Evolutionary conservation across 1,284 basidiomycete species (phyloP).

Genomic region (Melampsora americana): DNA sequence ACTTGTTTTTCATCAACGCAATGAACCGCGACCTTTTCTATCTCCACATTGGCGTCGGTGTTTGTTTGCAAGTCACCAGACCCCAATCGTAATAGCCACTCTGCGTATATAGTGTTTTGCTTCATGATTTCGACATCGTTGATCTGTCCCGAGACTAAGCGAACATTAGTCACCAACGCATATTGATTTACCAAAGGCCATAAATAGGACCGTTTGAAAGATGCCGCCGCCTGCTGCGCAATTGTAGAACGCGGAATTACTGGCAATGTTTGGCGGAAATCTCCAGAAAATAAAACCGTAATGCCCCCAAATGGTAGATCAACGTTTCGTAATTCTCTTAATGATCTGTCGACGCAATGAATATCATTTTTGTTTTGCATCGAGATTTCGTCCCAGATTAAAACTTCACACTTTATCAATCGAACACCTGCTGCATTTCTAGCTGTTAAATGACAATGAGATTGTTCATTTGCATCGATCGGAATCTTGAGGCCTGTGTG

Average conservation of each 20-base stretch:
- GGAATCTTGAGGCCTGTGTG: background rate
- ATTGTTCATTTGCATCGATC: background rate
- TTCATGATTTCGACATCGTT: too few relatives aligned
- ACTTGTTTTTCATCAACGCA: too few relatives aligned
- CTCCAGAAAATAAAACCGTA: background rate
- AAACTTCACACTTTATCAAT: background rate
- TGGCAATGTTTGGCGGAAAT: background rate
- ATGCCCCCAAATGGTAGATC: too few relatives aligned
- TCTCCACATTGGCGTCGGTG: too few relatives aligned
- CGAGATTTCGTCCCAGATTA: too few relatives aligned
- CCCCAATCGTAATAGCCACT: too few relatives aligned
- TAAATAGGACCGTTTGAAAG: background rate
- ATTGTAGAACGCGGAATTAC: background rate
- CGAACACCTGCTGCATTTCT: background rate
- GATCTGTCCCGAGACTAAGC: too few relatives aligned
- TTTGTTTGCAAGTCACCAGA: too few relatives aligned
- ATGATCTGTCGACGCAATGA: background rate
- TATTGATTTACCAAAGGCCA: background rate
- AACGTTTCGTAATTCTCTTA: background rate
- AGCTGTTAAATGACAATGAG: background rate
- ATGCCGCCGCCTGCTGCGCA: background rate
- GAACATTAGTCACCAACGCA: too few relatives aligned
- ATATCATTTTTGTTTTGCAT: slow-evolving; percentile 2
- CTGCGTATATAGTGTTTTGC: too few relatives aligned
- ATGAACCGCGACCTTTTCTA: too few relatives aligned